These are phyloP conservation scores for Anisodus tanguticus DNA, from an alignment of 257 asterid species.

Conservation along the genomic window DNA sequence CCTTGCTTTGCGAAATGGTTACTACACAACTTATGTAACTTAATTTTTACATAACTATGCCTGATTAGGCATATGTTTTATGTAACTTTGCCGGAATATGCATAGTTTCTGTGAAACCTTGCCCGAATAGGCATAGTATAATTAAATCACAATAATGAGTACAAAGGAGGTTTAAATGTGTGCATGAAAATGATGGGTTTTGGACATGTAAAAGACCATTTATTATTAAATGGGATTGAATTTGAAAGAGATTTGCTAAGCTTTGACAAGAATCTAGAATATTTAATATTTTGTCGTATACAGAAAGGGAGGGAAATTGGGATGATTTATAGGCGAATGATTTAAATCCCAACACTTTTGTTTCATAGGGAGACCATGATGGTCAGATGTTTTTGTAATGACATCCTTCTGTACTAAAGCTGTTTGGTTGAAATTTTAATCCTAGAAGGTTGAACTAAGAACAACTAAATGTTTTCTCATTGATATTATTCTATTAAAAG, in stretches of 20 bases:
- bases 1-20: no score
- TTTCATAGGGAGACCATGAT: background rate
- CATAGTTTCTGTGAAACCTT: no score
- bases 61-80: no score
- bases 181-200: conserved; percentile 62
- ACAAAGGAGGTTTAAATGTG: conserved; percentile 55
- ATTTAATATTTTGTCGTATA: conserved; percentile 42
- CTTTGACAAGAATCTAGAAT: conserved; percentile 48
- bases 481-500: background rate
- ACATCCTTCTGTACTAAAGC: background rate
- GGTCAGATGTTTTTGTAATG: background rate
- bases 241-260: conserved; percentile 52
- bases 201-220: conserved; percentile 51
- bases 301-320: no score
- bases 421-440: background rate
- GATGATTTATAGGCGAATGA: no score
- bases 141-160: conserved; percentile 39
- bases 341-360: background rate
- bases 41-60: no score
- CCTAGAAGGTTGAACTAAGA: background rate
- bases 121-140: conserved; percentile 31
- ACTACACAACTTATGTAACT: no score
- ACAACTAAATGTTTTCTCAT: background rate
- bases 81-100: no score
- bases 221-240: conserved; percentile 59